Conservation (phyloP, 306 rosid species). For the Rubus parviflorus region DNA sequence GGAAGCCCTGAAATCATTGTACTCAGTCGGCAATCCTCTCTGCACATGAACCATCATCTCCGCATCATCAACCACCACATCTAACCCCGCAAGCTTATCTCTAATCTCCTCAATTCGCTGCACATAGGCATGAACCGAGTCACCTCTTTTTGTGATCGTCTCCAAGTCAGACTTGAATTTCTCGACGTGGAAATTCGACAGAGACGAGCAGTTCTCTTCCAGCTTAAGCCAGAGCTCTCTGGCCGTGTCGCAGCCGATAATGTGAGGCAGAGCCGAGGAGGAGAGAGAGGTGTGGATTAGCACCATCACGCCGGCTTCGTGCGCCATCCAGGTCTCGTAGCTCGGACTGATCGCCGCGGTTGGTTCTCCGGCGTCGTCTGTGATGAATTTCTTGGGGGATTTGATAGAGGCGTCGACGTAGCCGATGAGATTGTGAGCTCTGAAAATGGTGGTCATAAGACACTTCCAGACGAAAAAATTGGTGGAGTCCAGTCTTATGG, state of each 20-base stretch:
- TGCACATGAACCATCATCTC: neutral
- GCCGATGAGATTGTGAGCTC: neutral
- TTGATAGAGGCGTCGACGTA: neutral
- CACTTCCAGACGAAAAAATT: neutral
- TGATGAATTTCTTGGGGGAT: neutral
- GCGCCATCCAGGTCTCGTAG: neutral
- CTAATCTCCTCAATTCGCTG: neutral
- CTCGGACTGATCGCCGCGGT: neutral
- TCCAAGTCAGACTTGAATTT: neutral
- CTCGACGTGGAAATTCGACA: neutral
- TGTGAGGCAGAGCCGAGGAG: neutral
- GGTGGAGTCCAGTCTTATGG: neutral
- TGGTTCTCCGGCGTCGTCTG: neutral
- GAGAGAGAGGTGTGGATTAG: conserved; percentile 2
- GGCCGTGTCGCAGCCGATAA: neutral
- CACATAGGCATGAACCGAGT: neutral
- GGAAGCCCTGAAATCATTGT: neutral
- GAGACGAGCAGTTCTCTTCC: neutral
- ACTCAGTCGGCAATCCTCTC: neutral
- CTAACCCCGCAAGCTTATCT: neutral
- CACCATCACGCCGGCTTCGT: neutral
- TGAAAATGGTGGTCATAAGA: neutral
- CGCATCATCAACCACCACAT: neutral
- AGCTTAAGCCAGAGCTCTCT: neutral
- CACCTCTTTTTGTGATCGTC: neutral